Conservation (phyloP, 768 basidiomycete species). For the Daedaleopsis sinensis region DNA sequence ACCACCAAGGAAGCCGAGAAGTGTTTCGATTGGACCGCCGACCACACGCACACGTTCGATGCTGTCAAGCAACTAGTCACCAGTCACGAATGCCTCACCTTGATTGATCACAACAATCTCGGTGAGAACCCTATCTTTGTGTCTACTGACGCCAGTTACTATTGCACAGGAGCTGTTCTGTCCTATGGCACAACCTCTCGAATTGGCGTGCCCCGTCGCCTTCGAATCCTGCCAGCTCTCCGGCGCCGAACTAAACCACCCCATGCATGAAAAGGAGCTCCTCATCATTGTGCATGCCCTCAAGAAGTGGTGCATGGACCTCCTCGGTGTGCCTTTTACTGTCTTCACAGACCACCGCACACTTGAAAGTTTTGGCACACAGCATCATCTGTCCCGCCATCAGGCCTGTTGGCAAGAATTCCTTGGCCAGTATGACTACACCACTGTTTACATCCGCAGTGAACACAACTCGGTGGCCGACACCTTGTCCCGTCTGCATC, state of each 20-base stretch:
- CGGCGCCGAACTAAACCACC: conserved; percentile 40
- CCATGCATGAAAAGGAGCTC: conserved; percentile 27
- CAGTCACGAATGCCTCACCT: conserved; percentile 28
- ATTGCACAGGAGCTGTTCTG: conserved; percentile 34
- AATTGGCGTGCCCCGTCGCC: conserved; percentile 35
- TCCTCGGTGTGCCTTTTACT: conserved; percentile 27
- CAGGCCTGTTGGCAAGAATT: conserved; percentile 43
- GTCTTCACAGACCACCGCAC: no score
- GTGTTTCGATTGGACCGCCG: conserved; percentile 30
- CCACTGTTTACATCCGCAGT: conserved; percentile 41
- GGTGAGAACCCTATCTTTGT: conserved; percentile 38
- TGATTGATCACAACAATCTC: conserved; percentile 35
- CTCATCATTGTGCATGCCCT: conserved; percentile 37
- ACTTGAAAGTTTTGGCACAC: conserved; percentile 35
- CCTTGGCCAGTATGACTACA: conserved; percentile 39
- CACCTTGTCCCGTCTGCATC: conserved; percentile 39
- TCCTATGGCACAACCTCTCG: conserved; percentile 36
- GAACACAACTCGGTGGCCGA: conserved; percentile 39
- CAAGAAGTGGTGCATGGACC: conserved; percentile 27
- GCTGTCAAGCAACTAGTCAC: conserved; percentile 36
- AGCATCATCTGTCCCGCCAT: conserved; percentile 34
- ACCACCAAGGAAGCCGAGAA: conserved; percentile 30
- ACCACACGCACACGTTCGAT: conserved; percentile 36
- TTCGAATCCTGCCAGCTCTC: conserved; percentile 30
- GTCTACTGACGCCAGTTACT: conserved; percentile 36